phyloP scores from a whole-genome alignment of 2,329 filamentous ascomycete species.

The Dothideomycetidae sp. region DNA sequence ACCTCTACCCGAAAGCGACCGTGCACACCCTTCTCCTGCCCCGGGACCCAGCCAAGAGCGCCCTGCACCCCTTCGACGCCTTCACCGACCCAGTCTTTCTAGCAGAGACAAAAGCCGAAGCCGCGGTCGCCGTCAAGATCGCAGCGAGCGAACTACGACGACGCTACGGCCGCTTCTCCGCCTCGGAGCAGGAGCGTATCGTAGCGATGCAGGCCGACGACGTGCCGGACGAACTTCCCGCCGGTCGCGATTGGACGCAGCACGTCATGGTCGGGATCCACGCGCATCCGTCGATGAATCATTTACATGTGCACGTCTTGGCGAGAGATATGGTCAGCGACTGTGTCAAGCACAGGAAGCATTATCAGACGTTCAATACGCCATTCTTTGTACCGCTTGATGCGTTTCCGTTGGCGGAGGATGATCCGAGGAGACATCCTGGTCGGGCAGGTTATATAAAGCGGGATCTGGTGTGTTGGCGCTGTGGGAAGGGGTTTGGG shows the following conservation, averaged over 20 bases:
- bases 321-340: conserved; percentile 64
- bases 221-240: conserved; percentile 38
- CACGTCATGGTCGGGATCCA: conserved; percentile 73
- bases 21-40: conserved; percentile 83
- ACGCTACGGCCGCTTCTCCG: conserved; percentile 49
- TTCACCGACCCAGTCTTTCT: conserved; percentile 60
- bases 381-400: conserved; percentile 66
- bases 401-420: conserved; percentile 59
- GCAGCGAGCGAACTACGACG: conserved; percentile 64
- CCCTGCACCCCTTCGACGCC: conserved; percentile 61
- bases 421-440: conserved; percentile 49
- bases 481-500: conserved; percentile 60
- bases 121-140: conserved; percentile 44
- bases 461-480: conserved; percentile 65
- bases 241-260: conserved; percentile 61
- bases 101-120: conserved; percentile 45
- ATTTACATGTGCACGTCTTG: conserved; percentile 80
- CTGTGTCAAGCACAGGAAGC: conserved; percentile 62
- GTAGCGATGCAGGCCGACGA: conserved; percentile 42
- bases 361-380: conserved; percentile 86
- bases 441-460: conserved; percentile 45
- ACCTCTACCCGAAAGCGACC: conserved; percentile 72
- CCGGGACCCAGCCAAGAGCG: conserved; percentile 45
- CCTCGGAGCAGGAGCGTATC: conserved; percentile 47
- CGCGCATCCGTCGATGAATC: conserved; percentile 78